Conservation (phyloP, 1,284 basidiomycete genomes). For the Sphagnurus paluster region DNA sequence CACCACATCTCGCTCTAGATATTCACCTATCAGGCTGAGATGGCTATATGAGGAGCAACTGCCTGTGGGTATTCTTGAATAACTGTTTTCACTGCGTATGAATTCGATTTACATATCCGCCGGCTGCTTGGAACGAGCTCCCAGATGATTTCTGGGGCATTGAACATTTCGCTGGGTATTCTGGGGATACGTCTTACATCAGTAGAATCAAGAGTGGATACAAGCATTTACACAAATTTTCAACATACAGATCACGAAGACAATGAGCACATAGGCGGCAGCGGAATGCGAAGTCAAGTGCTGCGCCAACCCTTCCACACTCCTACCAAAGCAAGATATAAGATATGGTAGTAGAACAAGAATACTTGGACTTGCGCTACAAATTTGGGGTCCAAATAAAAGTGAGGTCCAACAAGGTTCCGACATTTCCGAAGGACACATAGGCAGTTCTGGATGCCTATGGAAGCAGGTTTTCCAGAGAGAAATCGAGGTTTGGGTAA, state of each 20-base stretch:
- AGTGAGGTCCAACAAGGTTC: slow-evolving; percentile 17
- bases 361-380: slow-evolving; percentile 13
- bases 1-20: too few species aligned
- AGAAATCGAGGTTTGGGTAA: slow-evolving; percentile 6
- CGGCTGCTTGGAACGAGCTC: too few species aligned
- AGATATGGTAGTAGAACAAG: neutral
- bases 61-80: too few species aligned
- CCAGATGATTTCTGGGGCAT: too few species aligned
- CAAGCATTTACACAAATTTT: too few species aligned
- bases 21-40: too few species aligned
- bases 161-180: too few species aligned
- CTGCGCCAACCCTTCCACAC: slow-evolving; percentile 1
- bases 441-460: slow-evolving; percentile 14
- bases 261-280: slow-evolving; percentile 1
- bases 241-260: neutral
- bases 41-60: too few species aligned
- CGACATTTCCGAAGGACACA: slow-evolving; percentile 15
- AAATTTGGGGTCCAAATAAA: slow-evolving; percentile 18
- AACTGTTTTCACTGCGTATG: too few species aligned
- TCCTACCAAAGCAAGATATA: neutral
- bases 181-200: too few species aligned
- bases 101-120: too few species aligned
- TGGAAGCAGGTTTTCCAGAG: slow-evolving; percentile 15
- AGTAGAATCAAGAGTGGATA: neutral
- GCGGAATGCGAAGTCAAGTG: slow-evolving; percentile 5